These are phyloP conservation scores for Hymenoscyphus repandus DNA, from an alignment of 2,329 filamentous ascomycete genomes.

Conservation along the genomic window DNA sequence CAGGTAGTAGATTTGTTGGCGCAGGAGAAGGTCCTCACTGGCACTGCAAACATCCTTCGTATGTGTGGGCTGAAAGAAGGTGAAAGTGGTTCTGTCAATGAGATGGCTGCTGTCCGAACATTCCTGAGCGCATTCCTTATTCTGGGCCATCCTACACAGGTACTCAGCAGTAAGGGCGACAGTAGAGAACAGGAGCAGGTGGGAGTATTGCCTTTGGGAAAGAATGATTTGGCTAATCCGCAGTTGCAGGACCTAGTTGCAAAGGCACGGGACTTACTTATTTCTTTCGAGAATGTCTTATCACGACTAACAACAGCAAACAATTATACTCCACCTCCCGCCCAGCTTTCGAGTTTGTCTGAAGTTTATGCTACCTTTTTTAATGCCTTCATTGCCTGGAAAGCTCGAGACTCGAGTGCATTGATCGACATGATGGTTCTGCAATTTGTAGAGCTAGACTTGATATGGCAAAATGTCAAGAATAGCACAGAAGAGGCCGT, in stretches of 20 bases:
- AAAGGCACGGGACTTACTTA: conserved; percentile 72
- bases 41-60: conserved; percentile 62
- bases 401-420: conserved; percentile 71
- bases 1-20: conserved; percentile 65
- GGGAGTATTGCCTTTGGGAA: conserved; percentile 41
- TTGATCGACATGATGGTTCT: conserved; percentile 81
- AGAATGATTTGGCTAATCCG: conserved; percentile 54
- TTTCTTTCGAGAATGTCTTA: conserved; percentile 71
- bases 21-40: conserved; percentile 58
- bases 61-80: conserved; percentile 67
- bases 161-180: conserved; percentile 67
- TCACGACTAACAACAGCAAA: conserved; percentile 61
- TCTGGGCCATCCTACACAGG: conserved; percentile 70
- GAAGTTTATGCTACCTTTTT: conserved; percentile 70
- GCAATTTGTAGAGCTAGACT: conserved; percentile 78
- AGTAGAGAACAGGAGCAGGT: conserved; percentile 53
- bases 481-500: conserved; percentile 69
- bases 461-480: conserved; percentile 79
- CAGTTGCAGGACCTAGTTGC: conserved; percentile 66
- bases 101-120: conserved; percentile 67
- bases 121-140: conserved; percentile 79
- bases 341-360: conserved; percentile 56
- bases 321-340: conserved; percentile 59
- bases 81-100: conserved; percentile 54
- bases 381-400: conserved; percentile 79